Conservation (phyloP, 2,329 filamentous ascomycete genomes). For the Microsporum canis region DNA sequence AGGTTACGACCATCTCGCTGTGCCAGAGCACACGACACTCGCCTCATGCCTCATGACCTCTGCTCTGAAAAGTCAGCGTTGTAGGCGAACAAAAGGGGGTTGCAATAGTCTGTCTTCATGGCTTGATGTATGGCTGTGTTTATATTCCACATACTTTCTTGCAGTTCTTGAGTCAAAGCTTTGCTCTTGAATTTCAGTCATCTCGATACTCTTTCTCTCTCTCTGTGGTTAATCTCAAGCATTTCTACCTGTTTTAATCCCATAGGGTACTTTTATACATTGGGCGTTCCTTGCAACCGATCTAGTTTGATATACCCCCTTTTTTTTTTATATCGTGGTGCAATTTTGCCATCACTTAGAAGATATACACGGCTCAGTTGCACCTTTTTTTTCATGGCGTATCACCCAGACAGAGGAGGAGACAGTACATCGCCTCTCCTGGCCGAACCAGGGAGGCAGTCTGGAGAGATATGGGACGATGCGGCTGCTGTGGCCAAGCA, state of each 20-base stretch:
- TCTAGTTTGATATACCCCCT: not conserved
- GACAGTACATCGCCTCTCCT: conserved; percentile 14
- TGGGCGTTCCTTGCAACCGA: not conserved
- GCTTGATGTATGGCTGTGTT: not conserved
- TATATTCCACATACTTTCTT: not conserved
- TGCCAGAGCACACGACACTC: not conserved
- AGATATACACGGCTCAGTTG: not conserved
- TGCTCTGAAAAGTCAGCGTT: not conserved
- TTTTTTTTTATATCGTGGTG: not conserved
- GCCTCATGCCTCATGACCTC: not conserved
- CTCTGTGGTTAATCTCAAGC: too few relatives aligned
- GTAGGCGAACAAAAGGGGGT: not conserved
- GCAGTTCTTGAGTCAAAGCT: not conserved
- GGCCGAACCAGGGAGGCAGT: conserved; percentile 9
- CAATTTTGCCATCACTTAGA: not conserved
- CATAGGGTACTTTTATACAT: not conserved
- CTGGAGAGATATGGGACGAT: conserved; percentile 15
- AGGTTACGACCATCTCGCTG: not conserved
- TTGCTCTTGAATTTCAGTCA: not conserved
- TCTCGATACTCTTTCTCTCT: too few relatives aligned
- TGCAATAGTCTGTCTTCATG: not conserved
- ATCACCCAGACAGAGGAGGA: conserved; percentile 7
- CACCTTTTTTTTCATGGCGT: not conserved
- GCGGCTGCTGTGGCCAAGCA: conserved; percentile 23
- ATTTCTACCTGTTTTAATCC: not conserved